Conservation (phyloP, 1,284 basidiomycete genomes). For the Trichosporon ovoides region DNA sequence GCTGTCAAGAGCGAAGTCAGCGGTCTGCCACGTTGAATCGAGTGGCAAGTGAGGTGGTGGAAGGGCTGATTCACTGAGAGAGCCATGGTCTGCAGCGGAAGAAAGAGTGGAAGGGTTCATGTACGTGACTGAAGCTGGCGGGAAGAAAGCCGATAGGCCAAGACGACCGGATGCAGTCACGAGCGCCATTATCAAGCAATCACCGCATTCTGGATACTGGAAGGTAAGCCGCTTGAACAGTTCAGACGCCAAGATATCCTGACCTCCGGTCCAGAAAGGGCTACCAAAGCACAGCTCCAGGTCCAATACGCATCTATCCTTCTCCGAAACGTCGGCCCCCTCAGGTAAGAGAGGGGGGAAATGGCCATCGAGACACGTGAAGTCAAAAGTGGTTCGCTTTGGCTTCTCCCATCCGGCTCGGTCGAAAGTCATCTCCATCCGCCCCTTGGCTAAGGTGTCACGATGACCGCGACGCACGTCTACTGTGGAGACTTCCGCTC, state of each 20-base stretch:
- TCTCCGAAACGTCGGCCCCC: too few species aligned
- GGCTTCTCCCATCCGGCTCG: conserved; percentile 39
- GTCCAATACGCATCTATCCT: too few species aligned
- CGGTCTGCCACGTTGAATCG: too few species aligned
- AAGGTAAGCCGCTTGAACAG: conserved; percentile 55
- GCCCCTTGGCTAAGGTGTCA: conserved; percentile 32
- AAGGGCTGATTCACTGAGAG: too few species aligned
- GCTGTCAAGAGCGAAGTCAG: conserved; percentile 49
- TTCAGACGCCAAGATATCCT: too few species aligned
- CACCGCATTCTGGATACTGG: conserved; percentile 51
- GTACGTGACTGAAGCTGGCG: conserved; percentile 30
- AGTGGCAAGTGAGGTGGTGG: too few species aligned
- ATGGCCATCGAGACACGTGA: too few species aligned
- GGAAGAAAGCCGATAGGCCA: conserved; percentile 54
- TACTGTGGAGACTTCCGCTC: conserved; percentile 35
- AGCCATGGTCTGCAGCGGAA: too few species aligned
- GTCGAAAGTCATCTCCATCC: conserved; percentile 28
- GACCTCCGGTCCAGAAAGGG: too few species aligned
- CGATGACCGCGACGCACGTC: conserved; percentile 39
- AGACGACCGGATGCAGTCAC: conserved; percentile 51
- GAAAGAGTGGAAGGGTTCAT: conserved; percentile 25
- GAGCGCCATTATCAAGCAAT: conserved; percentile 54
- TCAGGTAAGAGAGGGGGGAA: too few species aligned
- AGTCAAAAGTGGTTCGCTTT: too few species aligned
- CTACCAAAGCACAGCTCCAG: too few species aligned